Base-by-base conservation (phyloP, 2,329 filamentous ascomycete genomes). In the Fusarium albidum region DNA sequence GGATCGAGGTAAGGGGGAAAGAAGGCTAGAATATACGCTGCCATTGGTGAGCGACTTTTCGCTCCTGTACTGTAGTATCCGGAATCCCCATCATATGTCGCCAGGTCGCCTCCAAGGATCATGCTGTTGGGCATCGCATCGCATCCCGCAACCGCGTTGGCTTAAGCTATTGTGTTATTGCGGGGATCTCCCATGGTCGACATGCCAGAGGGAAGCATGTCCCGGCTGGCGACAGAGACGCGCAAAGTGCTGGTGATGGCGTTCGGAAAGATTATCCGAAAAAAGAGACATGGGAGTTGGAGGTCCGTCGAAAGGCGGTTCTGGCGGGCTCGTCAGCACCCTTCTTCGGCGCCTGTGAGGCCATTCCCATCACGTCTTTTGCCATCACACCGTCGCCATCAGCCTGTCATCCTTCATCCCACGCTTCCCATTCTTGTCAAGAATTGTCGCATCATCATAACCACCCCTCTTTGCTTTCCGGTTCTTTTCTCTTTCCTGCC, bases 301-400 rank as follows among this genome's bases (percentile, higher is more conserved):
- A 48, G 44, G 31, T 32, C 34, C 27, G 26, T 44, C 31, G 28
- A 45, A 18, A 15, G 25, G 21, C 21, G 32, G 40, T n/a, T 10
- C 9, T 15, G 17, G 31, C 28, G 29, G 11, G 33, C 17, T 21
- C 4, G 11, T 17, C 15, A 11, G n/a, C n/a, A n/a, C n/a, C n/a
- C n/a, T n/a, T n/a, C 29, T 13, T 18, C 43, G 12, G 18, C n/a
- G 26, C 28, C 9, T 44, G 35, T 40, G 54, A 61, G 54, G 57
- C 57, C 58, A 61, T 61, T 55, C 49, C 53, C 41, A 46, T 26
- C 34, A 35, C 34, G 29, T 32, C 46, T 35, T 35, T 40, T n/a
- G 31, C 25, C 21, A 47, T 44, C 39, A 42, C 31, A n/a, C n/a
- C n/a, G n/a, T n/a, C n/a, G n/a, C n/a, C n/a, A n/a, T n/a, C n/a